A percentile compares a stretch with the other conserved stretches of the same genome.
Conservation (phyloP, 495 filamentous ascomycete genomes). For the Penicillium cataractarum region DNA sequence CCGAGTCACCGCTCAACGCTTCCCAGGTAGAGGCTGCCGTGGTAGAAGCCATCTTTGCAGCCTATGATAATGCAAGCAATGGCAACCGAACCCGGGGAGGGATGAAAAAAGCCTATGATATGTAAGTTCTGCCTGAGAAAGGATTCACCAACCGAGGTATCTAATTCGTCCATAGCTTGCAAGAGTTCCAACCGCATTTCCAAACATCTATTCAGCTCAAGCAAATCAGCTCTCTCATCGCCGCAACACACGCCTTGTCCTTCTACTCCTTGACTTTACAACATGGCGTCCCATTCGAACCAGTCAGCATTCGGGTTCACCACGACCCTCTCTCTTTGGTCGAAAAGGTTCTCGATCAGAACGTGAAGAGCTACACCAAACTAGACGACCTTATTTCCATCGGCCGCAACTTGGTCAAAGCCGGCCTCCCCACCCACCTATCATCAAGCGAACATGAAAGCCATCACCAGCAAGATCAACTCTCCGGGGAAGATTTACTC, state of each 20-base stretch:
- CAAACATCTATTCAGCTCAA: conserved; percentile 56
- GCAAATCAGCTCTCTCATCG: conserved; percentile 69
- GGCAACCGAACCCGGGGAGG: conserved; percentile 82
- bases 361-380: conserved; percentile 80
- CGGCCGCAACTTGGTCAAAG: conserved; percentile 72
- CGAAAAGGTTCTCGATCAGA: conserved; percentile 85
- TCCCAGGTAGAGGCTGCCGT: conserved; percentile 66
- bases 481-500: conserved; percentile 33
- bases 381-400: conserved; percentile 83
- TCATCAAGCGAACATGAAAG: conserved; percentile 28
- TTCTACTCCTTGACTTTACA: conserved; percentile 88
- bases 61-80: conserved; percentile 90
- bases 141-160: background rate
- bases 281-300: conserved; percentile 89
- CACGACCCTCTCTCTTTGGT: conserved; percentile 82
- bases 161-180: conserved; percentile 53
- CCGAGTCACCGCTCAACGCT: conserved; percentile 52
- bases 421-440: conserved; percentile 54
- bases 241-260: conserved; percentile 83
- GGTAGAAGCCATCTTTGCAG: conserved; percentile 66
- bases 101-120: conserved; percentile 81
- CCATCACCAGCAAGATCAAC: conserved; percentile 6
- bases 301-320: conserved; percentile 86
- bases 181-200: conserved; percentile 70
- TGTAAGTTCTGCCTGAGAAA: conserved; percentile 55